These are phyloP conservation scores for Vanrija pseudolonga DNA, from an alignment of 1,284 basidiomycete genomes.

Conservation along the genomic window DNA sequence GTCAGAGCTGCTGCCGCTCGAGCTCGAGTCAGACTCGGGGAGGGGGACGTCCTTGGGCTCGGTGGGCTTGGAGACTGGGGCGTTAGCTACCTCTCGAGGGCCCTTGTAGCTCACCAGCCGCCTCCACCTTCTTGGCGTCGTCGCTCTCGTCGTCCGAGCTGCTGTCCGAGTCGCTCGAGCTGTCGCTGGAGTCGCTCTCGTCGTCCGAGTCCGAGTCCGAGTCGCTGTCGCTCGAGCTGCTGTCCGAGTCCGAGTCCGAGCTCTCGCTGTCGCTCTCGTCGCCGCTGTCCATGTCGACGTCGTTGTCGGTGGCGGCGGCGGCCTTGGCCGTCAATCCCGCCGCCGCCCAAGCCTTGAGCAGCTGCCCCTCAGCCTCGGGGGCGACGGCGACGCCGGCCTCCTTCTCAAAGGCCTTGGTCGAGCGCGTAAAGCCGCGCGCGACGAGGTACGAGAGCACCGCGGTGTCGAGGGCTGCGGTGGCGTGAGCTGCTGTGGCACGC, in stretches of 20 bases:
- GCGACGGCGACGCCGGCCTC: constrained; percentile 33
- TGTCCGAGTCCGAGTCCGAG: constrained; percentile 19
- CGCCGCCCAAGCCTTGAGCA: constrained; percentile 33
- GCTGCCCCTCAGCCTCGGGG: constrained; percentile 13
- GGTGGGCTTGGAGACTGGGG: not conserved
- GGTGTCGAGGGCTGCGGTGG: constrained; percentile 41
- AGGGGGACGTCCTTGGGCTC: constrained; percentile 9
- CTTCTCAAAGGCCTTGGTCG: constrained; percentile 47
- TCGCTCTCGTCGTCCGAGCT: not conserved
- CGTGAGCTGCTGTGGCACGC: no score
- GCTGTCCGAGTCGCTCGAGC: constrained; percentile 7
- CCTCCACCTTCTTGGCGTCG: no score
- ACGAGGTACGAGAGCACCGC: constrained; percentile 48
- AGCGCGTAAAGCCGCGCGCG: constrained; percentile 39
- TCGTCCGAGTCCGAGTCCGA: constrained; percentile 17
- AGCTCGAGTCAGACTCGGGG: constrained; percentile 15
- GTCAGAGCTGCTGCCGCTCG: constrained; percentile 10
- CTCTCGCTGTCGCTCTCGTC: constrained; percentile 1
- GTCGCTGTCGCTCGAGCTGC: constrained; percentile 4
- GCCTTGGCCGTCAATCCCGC: not conserved
- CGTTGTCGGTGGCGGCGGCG: constrained; percentile 6
- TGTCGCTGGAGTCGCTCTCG: no score
- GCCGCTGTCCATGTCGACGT: constrained; percentile 21
- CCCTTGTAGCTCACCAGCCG: not conserved
- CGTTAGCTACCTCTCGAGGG: not conserved